Percentiles rank a stretch among this genome's conserved stretches.
These are phyloP conservation scores for Aureobasidium sp. DNA, from an alignment of 2,329 filamentous ascomycete species.

Conservation along the genomic window DNA sequence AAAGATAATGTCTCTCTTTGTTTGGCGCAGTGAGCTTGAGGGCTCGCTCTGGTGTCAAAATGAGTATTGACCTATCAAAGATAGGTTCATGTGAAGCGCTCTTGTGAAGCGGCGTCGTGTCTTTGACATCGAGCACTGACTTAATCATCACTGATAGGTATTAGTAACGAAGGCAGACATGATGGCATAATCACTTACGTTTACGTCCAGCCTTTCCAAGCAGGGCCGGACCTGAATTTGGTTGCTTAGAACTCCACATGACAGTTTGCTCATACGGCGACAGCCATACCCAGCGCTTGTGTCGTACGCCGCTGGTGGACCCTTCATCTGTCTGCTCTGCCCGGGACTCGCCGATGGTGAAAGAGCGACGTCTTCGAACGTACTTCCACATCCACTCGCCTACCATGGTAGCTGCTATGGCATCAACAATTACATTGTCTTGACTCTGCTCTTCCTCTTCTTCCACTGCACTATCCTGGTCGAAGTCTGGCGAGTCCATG, in stretches of 20 bases:
- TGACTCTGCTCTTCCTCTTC: constrained; percentile 16
- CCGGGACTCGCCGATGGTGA: constrained; percentile 60
- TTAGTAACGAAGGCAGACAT: background rate
- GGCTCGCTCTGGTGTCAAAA: constrained; percentile 85
- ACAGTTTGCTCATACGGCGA: constrained; percentile 93
- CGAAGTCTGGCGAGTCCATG: background rate
- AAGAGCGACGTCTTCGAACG: constrained; percentile 79
- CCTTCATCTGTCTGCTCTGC: constrained; percentile 40
- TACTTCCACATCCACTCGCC: constrained; percentile 97
- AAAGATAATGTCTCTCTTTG: constrained; percentile 83
- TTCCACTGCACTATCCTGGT: constrained; percentile 11
- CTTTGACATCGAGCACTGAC: constrained; percentile 93
- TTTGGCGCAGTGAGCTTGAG: constrained; percentile 87
- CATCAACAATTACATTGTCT: constrained; percentile 72
- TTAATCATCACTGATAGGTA: constrained; percentile 70
- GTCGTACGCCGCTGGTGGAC: constrained; percentile 59
- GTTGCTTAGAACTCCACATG: constrained; percentile 98
- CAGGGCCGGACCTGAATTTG: constrained; percentile 75
- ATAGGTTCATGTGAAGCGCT: constrained; percentile 43
- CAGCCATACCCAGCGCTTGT: constrained; percentile 98
- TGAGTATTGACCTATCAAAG: constrained; percentile 91
- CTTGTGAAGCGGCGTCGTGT: constrained; percentile 79
- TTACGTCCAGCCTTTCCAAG: constrained; percentile 94
- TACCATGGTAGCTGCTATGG: constrained; percentile 97
- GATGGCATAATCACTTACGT: constrained; percentile 54